A percentile compares a stretch with the other conserved stretches of the same genome.
Evolutionary conservation across 305 asterid genomes (phyloP).

Genomic region (Andrographis paniculata): DNA sequence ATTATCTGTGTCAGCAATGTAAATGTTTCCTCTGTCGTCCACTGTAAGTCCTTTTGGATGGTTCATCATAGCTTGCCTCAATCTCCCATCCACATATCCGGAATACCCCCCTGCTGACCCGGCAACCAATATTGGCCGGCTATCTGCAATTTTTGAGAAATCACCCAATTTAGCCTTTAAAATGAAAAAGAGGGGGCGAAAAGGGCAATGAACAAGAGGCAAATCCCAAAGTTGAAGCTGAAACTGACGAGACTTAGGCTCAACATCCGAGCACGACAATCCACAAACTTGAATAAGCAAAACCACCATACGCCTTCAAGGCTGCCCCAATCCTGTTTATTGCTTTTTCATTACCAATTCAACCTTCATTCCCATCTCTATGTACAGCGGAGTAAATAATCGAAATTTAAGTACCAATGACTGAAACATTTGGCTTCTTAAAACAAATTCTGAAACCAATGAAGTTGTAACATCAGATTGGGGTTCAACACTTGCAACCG

Average conservation of each 20-base stretch:
- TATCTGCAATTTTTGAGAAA: conserved; percentile 36
- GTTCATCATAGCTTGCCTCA: conserved; percentile 80
- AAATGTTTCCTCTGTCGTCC: conserved; percentile 86
- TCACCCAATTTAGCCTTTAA: conserved; percentile 8
- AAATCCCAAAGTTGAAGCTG: no score
- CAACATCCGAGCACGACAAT: neutral
- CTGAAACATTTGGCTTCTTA: neutral
- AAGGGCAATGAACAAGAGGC: neutral
- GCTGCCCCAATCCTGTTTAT: no score
- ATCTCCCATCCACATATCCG: conserved; percentile 83
- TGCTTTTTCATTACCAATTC: no score
- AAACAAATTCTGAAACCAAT: neutral
- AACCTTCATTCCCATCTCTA: no score
- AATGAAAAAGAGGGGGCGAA: neutral
- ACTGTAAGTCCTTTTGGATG: conserved; percentile 93
- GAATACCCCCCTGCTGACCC: conserved; percentile 90
- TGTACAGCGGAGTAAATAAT: no score
- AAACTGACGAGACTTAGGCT: neutral
- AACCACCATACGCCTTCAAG: no score
- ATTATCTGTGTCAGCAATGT: conserved; percentile 84
- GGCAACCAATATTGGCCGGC: conserved; percentile 74
- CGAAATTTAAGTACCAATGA: no score
- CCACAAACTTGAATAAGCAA: neutral
- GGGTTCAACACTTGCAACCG: no score
- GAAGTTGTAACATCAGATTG: no score